Evolutionary conservation across 129 eudicot species (phyloP), one percentile per base, ranked within the genome.

Genomic region (Deinandra increscens): DNA sequence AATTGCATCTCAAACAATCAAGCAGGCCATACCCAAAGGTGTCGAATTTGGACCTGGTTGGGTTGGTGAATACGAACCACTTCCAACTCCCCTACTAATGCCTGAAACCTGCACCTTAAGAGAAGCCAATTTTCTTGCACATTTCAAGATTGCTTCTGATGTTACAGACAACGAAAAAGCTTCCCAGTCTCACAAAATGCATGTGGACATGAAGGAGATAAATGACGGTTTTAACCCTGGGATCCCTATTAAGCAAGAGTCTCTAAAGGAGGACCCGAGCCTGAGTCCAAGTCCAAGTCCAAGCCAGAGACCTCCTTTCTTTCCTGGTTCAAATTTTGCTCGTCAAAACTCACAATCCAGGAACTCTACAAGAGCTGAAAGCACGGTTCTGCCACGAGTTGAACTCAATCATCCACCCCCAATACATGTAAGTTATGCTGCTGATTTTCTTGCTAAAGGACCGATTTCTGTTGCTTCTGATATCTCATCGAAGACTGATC

Each of bases 51-150:
- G 99, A 7, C 97, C 88, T 20, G 99, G 99, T 29, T 94, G 99
- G 99, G 92, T 94, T 2, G 99, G 90, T n/a, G 99, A 94, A 74
- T 94, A 90, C 22, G 99, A 94, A 71, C 97, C 99, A 41, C 97
- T 82, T 79, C 86, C 97, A 33, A 87, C 99, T 26, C 84, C 98
- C 7, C 85, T 89, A 8, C 60, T 77, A 34, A 72, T 82, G 68
- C 83, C 83, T 19, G 81, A 75, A 70, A 83, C 74, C 71, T 44
- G 78, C 60, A 69, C 71, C 43, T 39, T 82, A 4, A 82, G 79
- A 71, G 87, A 78, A 72, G 70, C 90, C 19, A 58, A 77, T 50
- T 80, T 84, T 56, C 72, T 75, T 22, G 13, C 75, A 42, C 82
- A 70, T 75, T 63, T 66, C 41, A 64, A 74, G 20, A 67, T 65